Evolutionary conservation across 495 filamentous ascomycete genomes (phyloP).

Genomic region (Hypomontagnella submonticulosa): DNA sequence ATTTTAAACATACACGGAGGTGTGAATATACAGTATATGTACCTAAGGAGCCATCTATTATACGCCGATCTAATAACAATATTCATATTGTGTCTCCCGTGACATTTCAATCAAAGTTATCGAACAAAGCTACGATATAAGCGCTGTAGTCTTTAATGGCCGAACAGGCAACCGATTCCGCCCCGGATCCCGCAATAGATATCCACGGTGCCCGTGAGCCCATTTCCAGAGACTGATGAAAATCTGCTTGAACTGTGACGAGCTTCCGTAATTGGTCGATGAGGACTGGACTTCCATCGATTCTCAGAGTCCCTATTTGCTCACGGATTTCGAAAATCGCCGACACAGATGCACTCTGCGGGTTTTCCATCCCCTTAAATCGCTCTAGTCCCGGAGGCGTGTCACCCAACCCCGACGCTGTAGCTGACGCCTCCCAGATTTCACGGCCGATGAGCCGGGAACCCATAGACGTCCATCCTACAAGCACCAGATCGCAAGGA

Average conservation of each 20-base stretch:
- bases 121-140: constrained; percentile 26
- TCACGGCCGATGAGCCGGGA: background rate
- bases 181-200: constrained; percentile 1
- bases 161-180: background rate
- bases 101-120: constrained; percentile 15
- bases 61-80: too few species aligned
- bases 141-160: constrained; percentile 13
- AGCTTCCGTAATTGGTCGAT: background rate
- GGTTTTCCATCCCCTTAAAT: background rate
- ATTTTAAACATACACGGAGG: too few species aligned
- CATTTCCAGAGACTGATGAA: background rate
- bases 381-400: background rate
- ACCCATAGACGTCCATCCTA: constrained; percentile 1
- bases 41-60: too few species aligned
- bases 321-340: constrained; percentile 1
- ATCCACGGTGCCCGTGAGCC: background rate
- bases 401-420: background rate
- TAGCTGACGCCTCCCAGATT: background rate
- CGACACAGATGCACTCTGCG: background rate
- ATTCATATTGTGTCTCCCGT: background rate
- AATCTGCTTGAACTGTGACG: background rate
- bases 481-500: constrained; percentile 7
- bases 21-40: too few species aligned
- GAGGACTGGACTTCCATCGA: background rate
- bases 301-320: background rate